Base-by-base conservation (phyloP, 2,329 filamentous ascomycete genomes). In the Ophiostoma sp. region DNA sequence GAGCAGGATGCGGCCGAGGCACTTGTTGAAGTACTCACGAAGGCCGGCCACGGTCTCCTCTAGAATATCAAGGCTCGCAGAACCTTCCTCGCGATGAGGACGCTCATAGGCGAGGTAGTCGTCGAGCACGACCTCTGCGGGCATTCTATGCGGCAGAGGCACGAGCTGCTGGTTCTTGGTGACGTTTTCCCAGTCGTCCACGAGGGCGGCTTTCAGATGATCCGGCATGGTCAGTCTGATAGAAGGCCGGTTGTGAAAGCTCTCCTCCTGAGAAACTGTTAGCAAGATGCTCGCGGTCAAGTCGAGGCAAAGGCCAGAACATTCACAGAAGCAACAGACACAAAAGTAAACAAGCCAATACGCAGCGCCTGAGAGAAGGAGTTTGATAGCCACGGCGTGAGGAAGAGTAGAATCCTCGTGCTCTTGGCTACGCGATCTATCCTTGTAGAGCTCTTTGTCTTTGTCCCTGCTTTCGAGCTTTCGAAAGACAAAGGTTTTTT, bases 161-260 rank as follows among this genome's bases (percentile, higher is more conserved):
- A 97, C 92, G 4, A 98, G 87, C 76, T 94, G 91, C 73, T 92
- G 87, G 76, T 96, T 95, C 80, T 97, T 98, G 68, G 95, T 99
- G 71, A 99, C 88, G 74, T 97, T 96, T 78, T 99, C 95, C 95
- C 95, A 99, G 77, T 99, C 95, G 76, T 99, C 95, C 36, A 99
- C 95, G 3, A 99, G 86, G 71, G 96, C 85, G 16, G 91, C 92
- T 81, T 98, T 97, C 72, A 99, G 84, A 72, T 90, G 87, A 76
- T 98, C 95, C 0, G 95, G 93, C 72, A 98, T 88, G 65, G 89
- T 84, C 58, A 99, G 85, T 74, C 92, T 91, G 74, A 99, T 89
- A 18, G 92, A 92, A 27, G 94, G 93, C 69, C 93, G 88, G 71
- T 85, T 84, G 75, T 93, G 87, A 76, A 97, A 99, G 4, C 85